Evolutionary conservation across 805 yeast genomes (phyloP), one percentile per base, ranked within the genome.

Genomic region (Saccharomycopsis capsularis): DNA sequence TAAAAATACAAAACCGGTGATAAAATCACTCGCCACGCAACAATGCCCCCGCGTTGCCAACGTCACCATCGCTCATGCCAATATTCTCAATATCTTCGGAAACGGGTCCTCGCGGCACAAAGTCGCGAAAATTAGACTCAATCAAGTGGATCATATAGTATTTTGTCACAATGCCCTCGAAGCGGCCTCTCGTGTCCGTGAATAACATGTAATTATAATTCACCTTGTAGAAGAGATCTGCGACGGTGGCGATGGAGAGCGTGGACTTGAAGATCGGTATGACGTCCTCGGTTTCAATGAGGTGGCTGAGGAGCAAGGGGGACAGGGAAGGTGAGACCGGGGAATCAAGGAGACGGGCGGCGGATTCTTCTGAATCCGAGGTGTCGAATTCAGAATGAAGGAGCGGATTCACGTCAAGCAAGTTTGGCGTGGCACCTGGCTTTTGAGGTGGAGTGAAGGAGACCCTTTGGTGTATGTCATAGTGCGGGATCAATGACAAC

Each of bases 221-320:
- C 47, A 63, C 39, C 42, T 61, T 62, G 48, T 55, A 59, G 47
- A 63, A 60, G 2, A 62, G 46, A 24, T 63, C 66, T 15, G 57
- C 55, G 5, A 63, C 40, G 11, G 64, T 56, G 0, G 62, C 60
- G 7, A 63, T 34, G 15, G 60, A 57, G 11, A 59, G 19, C 3
- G 40, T n/a, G 7, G 44, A 21, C 24, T 38, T 36, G 18, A 52
- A 39, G 4, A 52, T 53, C 1, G 55, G 53, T 11, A 52, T 21
- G 15, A 15, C 15, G 13, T 41, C 53, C 35, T 32, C 18, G 13
- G 40, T 19, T 32, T 48, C 55, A 11, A 52, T 38, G 16, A 52
- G 39, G 40, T 52, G 55, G 13, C 13, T 7, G 11, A 29, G 13
- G 13, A 29, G 13, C 7, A 29, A 13, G 11, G 11, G 32, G 32